Conservation (phyloP, 139 green algal species). For the Tetratostichococcus sp. region DNA sequence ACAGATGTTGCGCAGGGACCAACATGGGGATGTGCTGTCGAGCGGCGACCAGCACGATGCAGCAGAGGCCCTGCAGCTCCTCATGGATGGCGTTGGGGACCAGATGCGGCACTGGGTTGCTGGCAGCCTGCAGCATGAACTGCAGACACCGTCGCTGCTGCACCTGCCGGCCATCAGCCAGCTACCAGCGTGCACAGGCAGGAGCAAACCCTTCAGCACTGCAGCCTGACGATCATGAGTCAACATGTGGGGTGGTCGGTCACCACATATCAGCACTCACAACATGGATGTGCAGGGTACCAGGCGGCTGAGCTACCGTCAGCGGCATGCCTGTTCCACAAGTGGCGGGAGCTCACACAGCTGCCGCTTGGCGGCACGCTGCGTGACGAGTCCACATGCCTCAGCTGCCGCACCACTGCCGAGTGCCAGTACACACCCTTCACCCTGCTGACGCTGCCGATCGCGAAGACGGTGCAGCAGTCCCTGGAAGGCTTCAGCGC, state of each 20-base stretch:
- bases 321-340: background rate
- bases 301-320: background rate
- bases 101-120: constrained; percentile 7
- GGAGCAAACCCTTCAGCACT: background rate
- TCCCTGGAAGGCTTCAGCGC: background rate
- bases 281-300: background rate
- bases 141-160: background rate
- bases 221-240: too few species aligned
- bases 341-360: background rate
- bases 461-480: background rate
- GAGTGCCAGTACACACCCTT: constrained; percentile 11
- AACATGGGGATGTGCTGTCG: background rate
- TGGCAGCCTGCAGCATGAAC: background rate
- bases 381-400: background rate
- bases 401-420: constrained; percentile 7
- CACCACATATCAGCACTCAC: too few species aligned
- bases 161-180: background rate
- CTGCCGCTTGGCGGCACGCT: background rate
- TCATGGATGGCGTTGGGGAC: background rate
- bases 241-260: too few species aligned
- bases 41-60: constrained; percentile 27
- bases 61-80: constrained; percentile 15
- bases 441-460: constrained; percentile 10
- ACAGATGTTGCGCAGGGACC: background rate
- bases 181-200: background rate